Base-by-base conservation (phyloP, 352 stramenopile genomes). In the Phytophthora rubi region DNA sequence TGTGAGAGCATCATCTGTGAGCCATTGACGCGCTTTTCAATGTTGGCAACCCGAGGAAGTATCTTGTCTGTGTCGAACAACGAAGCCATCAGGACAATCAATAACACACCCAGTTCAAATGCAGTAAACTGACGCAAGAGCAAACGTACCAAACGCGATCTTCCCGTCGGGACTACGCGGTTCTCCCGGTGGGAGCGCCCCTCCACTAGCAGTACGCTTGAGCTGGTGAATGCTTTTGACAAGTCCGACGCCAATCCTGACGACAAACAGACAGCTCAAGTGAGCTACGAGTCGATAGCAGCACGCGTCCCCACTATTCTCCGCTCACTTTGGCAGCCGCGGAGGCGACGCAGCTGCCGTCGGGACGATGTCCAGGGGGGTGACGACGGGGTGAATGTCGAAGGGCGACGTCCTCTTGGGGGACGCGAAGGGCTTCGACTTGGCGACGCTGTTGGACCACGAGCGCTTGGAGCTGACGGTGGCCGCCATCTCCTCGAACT, bases 401-500 rank as follows among this genome's bases (percentile, higher is more conserved):
- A 71, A 67, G 13, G 45, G 51, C 44, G 51, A 32, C 44, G 51
- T 30, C 32, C 35, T 39, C 55, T 71, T 75, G 51, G 56, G 61
- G 23, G 68, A 67, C 21, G 49, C 23, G 30, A 71, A 45, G 9
- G 68, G 62, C 10, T 63, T 75, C 7, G 75, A 73, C 54, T 85
- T 91, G 32, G 53, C 62, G 21, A 91, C 62, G 53, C 81, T 87
- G 45, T 88, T 89, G 65, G 85, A 89, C 85, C 85, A 93, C 42
- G 85, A 87, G 15, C 81, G 82, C 67, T 91, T 88, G 47, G 83
- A 76, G 48, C 79, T 75, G 23, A 85, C 63, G 33, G 76, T 86
- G 61, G 57, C 77, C 39, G 82, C 76, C 52, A 91, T 69, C 63
- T 91, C 82, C 58, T 93, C 85, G 53, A 93, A 89, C 70, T 93